Conservation (phyloP, 2,329 filamentous ascomycete species). For the Sarocladium brachiariae region DNA sequence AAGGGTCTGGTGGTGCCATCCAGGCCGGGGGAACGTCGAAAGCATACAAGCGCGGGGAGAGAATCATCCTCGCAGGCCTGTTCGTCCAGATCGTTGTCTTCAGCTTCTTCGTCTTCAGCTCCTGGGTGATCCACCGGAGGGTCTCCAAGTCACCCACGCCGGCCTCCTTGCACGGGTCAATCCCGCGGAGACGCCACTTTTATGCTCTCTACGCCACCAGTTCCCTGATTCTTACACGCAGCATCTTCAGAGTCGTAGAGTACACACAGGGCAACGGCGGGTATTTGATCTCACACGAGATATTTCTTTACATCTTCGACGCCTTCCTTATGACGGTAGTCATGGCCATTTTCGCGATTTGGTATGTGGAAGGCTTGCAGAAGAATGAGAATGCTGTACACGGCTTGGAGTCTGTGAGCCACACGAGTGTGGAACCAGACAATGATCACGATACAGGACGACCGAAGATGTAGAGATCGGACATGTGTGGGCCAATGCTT, state of each 20-base stretch:
- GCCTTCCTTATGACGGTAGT: slow-evolving; percentile 32
- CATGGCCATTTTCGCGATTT: slow-evolving; percentile 29
- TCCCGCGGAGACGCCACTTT: slow-evolving; percentile 25
- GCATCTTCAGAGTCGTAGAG: slow-evolving; percentile 39
- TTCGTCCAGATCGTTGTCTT: slow-evolving; percentile 49
- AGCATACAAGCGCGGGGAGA: slow-evolving; percentile 30
- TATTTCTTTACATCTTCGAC: slow-evolving; percentile 38
- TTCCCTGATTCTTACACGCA: slow-evolving; percentile 36
- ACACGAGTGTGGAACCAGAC: not conserved
- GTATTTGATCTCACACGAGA: slow-evolving; percentile 33
- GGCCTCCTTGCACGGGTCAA: slow-evolving; percentile 10
- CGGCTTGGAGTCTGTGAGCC: no score
- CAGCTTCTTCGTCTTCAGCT: slow-evolving; percentile 41
- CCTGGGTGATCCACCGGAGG: slow-evolving; percentile 35
- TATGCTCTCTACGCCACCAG: slow-evolving; percentile 25
- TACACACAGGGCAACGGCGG: slow-evolving; percentile 36
- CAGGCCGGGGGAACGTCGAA: slow-evolving; percentile 15
- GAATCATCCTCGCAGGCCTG: slow-evolving; percentile 44
- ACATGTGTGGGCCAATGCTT: not conserved
- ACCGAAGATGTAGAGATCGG: not conserved
- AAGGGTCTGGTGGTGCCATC: no score
- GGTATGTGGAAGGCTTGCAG: slow-evolving; percentile 16
- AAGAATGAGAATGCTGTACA: not conserved
- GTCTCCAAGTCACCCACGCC: slow-evolving; percentile 14
- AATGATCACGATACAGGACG: not conserved